Conservation (phyloP, 2,329 filamentous ascomycete genomes). For the Beauveria brongniartii region DNA sequence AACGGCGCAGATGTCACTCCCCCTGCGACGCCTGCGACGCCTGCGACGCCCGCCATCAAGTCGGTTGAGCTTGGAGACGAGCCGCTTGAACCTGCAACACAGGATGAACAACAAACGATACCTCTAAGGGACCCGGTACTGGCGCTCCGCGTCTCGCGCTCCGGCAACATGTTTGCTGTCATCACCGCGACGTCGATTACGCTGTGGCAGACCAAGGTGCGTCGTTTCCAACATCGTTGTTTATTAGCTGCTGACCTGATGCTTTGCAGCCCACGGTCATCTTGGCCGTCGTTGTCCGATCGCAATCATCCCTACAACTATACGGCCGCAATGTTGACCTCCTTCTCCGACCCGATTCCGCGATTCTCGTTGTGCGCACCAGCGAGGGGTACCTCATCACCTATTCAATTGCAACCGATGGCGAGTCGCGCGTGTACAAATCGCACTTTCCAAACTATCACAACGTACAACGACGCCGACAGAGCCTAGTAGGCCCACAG, state of each 20-base stretch:
- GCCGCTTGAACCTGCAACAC: slow-evolving; percentile 24
- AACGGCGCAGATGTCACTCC: slow-evolving; percentile 16
- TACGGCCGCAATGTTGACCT: slow-evolving; percentile 84
- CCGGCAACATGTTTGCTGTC: slow-evolving; percentile 75
- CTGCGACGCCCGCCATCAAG: slow-evolving; percentile 48
- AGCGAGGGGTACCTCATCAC: slow-evolving; percentile 82
- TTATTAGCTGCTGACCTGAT: slow-evolving; percentile 14
- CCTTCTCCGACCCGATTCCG: slow-evolving; percentile 81
- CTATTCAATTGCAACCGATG: slow-evolving; percentile 82
- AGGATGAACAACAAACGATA: slow-evolving; percentile 25
- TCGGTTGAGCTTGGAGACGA: slow-evolving; percentile 42
- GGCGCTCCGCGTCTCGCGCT: slow-evolving; percentile 68
- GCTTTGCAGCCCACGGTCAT: slow-evolving; percentile 70
- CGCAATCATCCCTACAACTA: slow-evolving; percentile 65
- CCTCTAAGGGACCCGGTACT: slow-evolving; percentile 57
- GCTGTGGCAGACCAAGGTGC: slow-evolving; percentile 93
- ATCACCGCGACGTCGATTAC: slow-evolving; percentile 79
- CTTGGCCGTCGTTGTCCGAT: slow-evolving; percentile 77
- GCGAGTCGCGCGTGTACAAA: slow-evolving; percentile 75
- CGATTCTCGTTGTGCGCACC: slow-evolving; percentile 87
- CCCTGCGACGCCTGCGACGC: slow-evolving; percentile 43
- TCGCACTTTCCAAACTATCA: slow-evolving; percentile 65
- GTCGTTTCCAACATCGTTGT: slow-evolving; percentile 16
- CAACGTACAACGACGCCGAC: slow-evolving; percentile 53
- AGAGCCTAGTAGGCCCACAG: slow-evolving; percentile 52